Base-by-base conservation (phyloP, 192 early-diverging fungal genomes). In the Coemansia sp. region DNA sequence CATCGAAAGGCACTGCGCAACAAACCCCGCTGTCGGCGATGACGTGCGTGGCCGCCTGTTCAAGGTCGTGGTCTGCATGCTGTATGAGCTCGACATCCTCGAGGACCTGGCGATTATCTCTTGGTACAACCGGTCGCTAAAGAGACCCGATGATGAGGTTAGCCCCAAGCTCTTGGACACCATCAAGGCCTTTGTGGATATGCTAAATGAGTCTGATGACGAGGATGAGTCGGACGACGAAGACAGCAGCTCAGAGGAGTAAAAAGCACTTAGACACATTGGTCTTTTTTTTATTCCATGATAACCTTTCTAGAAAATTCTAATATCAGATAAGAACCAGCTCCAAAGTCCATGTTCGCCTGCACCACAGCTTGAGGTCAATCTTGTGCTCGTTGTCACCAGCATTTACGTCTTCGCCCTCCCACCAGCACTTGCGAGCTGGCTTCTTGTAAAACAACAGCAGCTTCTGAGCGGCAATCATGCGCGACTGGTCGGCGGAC, bases 361-460 rank as follows among this genome's bases (percentile, higher is more conserved):
- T 87, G 74, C 88, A 89, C 92, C 92, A 94, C 47, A 94, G 68
- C 66, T 88, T 81, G 39, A 92, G 85, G 34, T 87, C 72, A n/a
- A 86, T 84, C 58, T 80, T 73, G 68, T 78, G 83, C 47, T 87
- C 70, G 50, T 77, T 80, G 62, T 88, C 80, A 57, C 86, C 81
- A 13, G 91, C 74, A 55, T 87, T 81, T 61, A 94, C 85, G 66
- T 89, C 88, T 46, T 87, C 85, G 20, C 90, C 89, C 80, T 94
- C 91, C 91, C 92, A 94, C 91, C 91, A 94, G 74, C 90, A 93
- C 78, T 93, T 93, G 72, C 91, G 88, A 70, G 92, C 92, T 16
- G 92, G 91, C 71, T 92, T 94, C 82, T 90, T 91, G 88, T 89
- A 94, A 64, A 94, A 92, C 31, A 92, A 71, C 13, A 92, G 68